Evolutionary conservation across 345 rosid species (phyloP).

Genomic region (Eucalyptus sideroxylon): DNA sequence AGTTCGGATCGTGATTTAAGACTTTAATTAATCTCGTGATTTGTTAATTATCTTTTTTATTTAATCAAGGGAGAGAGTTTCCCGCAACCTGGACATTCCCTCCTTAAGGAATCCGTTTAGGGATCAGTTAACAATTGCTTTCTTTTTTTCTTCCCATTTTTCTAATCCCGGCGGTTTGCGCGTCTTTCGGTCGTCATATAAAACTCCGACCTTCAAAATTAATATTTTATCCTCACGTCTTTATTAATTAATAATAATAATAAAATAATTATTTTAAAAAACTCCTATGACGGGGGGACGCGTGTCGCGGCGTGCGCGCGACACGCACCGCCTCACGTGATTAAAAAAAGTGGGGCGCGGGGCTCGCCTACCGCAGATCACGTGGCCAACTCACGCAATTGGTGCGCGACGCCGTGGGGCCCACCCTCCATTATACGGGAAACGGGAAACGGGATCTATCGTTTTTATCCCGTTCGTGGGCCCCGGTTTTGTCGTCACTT

Average conservation of each 20-base stretch:
- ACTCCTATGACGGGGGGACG: not conserved
- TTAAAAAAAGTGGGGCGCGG: not conserved
- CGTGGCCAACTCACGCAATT: slow-evolving; percentile 56
- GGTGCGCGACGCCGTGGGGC: not conserved
- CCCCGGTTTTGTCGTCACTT: not conserved
- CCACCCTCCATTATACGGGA: not conserved
- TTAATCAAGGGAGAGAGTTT: not conserved
- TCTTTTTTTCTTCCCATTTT: not conserved
- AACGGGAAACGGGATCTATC: not conserved
- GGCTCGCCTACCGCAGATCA: slow-evolving; percentile 16
- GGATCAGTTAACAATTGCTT: slow-evolving; percentile 52
- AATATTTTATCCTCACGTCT: not conserved
- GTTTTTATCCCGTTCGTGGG: not conserved
- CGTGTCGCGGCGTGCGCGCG: slow-evolving; percentile 17
- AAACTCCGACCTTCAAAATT: not conserved
- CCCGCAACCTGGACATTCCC: slow-evolving; percentile 27
- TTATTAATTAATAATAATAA: not conserved
- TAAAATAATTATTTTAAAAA: not conserved
- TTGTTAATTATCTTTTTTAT: not conserved
- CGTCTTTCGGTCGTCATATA: not conserved
- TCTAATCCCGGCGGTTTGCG: not conserved
- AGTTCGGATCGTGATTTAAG: not conserved
- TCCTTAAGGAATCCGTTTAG: slow-evolving; percentile 32
- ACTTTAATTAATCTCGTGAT: not conserved
- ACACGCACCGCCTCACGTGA: slow-evolving; percentile 39